A percentile compares a stretch with the other conserved stretches of the same genome.
These are phyloP conservation scores for Daedalea quercina DNA, from an alignment of 768 basidiomycete genomes.

Conservation along the genomic window DNA sequence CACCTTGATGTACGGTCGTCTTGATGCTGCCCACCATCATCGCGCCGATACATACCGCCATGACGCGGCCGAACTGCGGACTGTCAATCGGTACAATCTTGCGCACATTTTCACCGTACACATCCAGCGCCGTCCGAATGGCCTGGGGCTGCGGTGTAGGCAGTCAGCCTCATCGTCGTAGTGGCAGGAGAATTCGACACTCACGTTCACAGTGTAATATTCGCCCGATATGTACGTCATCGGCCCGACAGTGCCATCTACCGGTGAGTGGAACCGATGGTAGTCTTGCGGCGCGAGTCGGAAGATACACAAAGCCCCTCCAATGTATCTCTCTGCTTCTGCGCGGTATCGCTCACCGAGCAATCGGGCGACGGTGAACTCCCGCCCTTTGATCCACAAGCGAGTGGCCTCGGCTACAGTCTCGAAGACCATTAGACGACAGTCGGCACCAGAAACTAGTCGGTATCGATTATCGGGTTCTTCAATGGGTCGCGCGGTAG, in stretches of 20 bases:
- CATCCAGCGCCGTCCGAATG: conserved; percentile 81
- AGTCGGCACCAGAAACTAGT: conserved; percentile 89
- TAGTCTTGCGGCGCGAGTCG: conserved; percentile 93
- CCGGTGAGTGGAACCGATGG: conserved; percentile 87
- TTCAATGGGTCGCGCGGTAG: conserved; percentile 70
- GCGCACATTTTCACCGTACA: conserved; percentile 91
- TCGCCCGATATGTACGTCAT: conserved; percentile 85
- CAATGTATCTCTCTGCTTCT: conserved; percentile 63
- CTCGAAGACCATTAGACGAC: conserved; percentile 92
- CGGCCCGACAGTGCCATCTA: conserved; percentile 76
- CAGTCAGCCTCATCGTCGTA: background rate
- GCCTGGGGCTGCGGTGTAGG: conserved; percentile 68
- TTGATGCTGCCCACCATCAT: conserved; percentile 95
- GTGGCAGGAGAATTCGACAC: conserved; percentile 12
- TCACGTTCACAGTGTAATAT: conserved; percentile 92
- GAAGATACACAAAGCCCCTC: conserved; percentile 86
- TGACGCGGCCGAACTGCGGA: conserved; percentile 83
- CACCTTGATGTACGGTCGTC: conserved; percentile 82
- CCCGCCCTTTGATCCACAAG: conserved; percentile 96
- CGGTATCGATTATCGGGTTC: conserved; percentile 66
- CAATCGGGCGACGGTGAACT: conserved; percentile 76
- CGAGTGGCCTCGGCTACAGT: conserved; percentile 78
- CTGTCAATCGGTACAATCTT: conserved; percentile 92
- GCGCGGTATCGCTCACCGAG: conserved; percentile 73
- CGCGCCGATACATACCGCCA: conserved; percentile 87